Conservation (phyloP, 495 filamentous ascomycete species). For the Penicillium angulare region DNA sequence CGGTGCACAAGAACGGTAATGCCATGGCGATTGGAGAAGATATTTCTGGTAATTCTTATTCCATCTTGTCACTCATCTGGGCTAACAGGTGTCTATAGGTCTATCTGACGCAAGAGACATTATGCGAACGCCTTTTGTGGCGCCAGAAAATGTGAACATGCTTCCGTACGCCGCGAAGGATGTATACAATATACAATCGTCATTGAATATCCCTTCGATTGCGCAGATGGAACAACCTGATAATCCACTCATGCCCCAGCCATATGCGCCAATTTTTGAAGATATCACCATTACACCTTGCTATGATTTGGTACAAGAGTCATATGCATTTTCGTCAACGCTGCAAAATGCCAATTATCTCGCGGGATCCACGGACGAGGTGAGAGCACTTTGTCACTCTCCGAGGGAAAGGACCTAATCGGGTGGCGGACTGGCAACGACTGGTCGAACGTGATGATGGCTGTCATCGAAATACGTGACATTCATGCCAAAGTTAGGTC, state of each 20-base stretch:
- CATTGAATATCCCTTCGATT: neutral
- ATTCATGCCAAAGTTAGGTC: neutral
- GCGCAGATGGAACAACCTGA: neutral
- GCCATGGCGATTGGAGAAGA: neutral
- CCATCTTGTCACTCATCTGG: neutral
- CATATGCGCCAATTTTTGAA: slow-evolving; percentile 1
- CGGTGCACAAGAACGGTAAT: neutral
- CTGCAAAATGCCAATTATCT: neutral
- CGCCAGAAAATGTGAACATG: neutral
- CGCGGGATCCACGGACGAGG: neutral
- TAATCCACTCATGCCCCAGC: neutral
- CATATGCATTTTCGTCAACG: neutral
- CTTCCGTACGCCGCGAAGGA: neutral
- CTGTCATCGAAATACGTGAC: neutral
- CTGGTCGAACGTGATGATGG: neutral
- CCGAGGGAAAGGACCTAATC: neutral
- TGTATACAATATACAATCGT: neutral
- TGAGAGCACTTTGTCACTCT: neutral
- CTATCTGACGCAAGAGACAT: neutral
- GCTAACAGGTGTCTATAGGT: neutral
- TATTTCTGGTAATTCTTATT: neutral
- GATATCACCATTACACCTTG: neutral
- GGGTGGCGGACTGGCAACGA: neutral
- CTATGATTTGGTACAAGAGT: neutral
- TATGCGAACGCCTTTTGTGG: neutral